Evolutionary conservation across 140 eudicot species (phyloP).

Genomic region (Erigeron philadelphicus): DNA sequence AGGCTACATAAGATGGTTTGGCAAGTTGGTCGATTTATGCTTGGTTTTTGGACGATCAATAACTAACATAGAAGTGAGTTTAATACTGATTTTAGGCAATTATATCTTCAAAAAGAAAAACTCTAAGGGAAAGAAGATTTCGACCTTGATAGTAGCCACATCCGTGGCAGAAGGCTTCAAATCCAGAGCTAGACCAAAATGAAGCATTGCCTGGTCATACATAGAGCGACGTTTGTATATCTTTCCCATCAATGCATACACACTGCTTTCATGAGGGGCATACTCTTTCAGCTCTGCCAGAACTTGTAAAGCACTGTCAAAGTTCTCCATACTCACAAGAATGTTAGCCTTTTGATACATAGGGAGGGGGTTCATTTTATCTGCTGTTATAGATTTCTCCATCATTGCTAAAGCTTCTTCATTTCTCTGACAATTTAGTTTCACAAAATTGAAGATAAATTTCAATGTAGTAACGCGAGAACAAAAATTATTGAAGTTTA

Average conservation of each 20-base stretch:
- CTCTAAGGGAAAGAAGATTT: not conserved
- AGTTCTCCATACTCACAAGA: constrained; percentile 74
- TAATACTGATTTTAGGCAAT: not conserved
- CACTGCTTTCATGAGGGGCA: constrained; percentile 94
- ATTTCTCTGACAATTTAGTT: constrained; percentile 50
- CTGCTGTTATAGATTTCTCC: constrained; percentile 90
- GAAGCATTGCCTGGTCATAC: constrained; percentile 90
- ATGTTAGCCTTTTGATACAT: constrained; percentile 94
- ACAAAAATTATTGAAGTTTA: too few relatives aligned
- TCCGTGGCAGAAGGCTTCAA: constrained; percentile 96
- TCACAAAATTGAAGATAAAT: not conserved
- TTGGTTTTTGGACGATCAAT: not conserved
- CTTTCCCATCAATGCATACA: constrained; percentile 92
- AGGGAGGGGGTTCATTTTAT: constrained; percentile 94
- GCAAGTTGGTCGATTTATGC: not conserved
- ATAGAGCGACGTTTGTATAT: constrained; percentile 65
- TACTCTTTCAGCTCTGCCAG: constrained; percentile 92
- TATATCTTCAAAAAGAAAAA: not conserved
- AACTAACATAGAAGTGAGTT: not conserved
- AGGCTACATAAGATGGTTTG: not conserved
- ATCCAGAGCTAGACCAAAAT: constrained; percentile 95
- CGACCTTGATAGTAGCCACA: constrained; percentile 93
- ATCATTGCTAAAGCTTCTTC: constrained; percentile 83
- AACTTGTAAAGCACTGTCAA: constrained; percentile 71
- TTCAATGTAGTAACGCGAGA: not conserved